These are phyloP conservation scores for Metschnikowia chrysomelidarum DNA, from an alignment of 805 yeast genomes.

Conservation along the genomic window DNA sequence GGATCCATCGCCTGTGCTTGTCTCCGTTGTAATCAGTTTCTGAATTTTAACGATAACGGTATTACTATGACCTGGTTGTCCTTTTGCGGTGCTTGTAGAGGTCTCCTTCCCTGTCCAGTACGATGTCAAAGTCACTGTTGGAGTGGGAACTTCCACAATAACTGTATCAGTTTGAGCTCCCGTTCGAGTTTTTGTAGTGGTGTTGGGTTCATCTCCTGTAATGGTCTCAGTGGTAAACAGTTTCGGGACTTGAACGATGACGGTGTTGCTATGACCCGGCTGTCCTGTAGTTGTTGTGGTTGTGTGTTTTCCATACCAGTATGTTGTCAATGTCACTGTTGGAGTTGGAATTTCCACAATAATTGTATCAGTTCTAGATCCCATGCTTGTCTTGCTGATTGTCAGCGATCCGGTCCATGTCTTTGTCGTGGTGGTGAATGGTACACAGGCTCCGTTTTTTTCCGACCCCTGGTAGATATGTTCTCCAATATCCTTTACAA, in stretches of 20 bases:
- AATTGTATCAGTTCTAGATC: conserved; percentile 5
- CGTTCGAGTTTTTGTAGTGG: conserved; percentile 1
- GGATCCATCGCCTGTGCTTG: conserved; percentile 16
- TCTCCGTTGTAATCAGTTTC: conserved; percentile 14
- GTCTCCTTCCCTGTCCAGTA: conserved; percentile 3
- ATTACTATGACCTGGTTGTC: conserved; percentile 7
- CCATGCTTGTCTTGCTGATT: conserved; percentile 2
- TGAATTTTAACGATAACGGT: conserved; percentile 19
- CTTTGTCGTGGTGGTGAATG: conserved; percentile 13
- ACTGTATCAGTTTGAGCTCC: conserved; percentile 10
- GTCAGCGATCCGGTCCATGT: conserved; percentile 1
- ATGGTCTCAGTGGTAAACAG: conserved; percentile 4
- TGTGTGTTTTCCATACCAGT: conserved; percentile 9
- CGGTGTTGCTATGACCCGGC: conserved; percentile 12
- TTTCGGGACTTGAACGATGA: conserved; percentile 13
- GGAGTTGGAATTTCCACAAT: conserved; percentile 8
- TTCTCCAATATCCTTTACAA: conserved; percentile 3
- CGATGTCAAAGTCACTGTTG: conserved; percentile 8
- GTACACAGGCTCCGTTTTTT: too few species aligned
- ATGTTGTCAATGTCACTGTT: conserved; percentile 10
- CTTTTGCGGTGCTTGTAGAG: conserved; percentile 6
- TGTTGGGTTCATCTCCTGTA: conserved; percentile 3
- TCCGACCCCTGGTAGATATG: conserved; percentile 1
- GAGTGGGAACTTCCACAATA: conserved; percentile 18
- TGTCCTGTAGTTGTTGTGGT: conserved; percentile 11